Base-by-base conservation (phyloP, 1,284 basidiomycete genomes). In the Vanrija sp. region DNA sequence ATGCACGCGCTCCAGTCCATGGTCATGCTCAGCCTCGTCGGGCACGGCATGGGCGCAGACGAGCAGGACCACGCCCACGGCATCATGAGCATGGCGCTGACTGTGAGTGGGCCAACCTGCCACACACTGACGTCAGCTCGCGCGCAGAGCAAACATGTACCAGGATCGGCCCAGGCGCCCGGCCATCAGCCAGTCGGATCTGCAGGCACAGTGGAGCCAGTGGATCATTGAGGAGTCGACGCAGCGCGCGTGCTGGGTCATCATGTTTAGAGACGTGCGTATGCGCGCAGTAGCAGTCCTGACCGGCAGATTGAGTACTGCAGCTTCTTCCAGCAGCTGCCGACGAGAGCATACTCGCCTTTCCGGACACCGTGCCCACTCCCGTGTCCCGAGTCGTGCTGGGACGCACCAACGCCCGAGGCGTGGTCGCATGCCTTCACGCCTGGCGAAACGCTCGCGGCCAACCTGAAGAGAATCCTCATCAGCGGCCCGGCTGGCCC, bases 41-140 rank as follows among this genome's bases (percentile, higher is more conserved):
- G 45, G 1, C 46, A 46, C 8, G 37, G 41, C 6, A 47, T 53
- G 51, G 46, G 46, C 18, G 20, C 27, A 3, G 45, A 46, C 5
- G 51, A 47, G 8, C 51, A 53, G 36, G 51, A 53, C 41, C 45
- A 53, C 9, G 51, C 41, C 1, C 51, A 53, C 7, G 51, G 45
- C 4, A 31, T 53, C 20, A 7, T 53, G 22, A 53, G 51, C 27
- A 22, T 39, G 19, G 51, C 51, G 8, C 46, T 53, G 7, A 53
- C 51, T 4, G 50, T 52, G n/a, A 52, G 50, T 20, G 9, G 8
- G 5, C 16, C 12, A 4, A 14, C 7, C 4, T 20, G 3, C 6
- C 18, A 8, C 6, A 5, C 9, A 15, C 49, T 44, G 5, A 45
- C 42, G 14, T 9, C 41, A 52, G 51, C 41, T 53, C 8, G 45